Conservation (phyloP, 2,329 filamentous ascomycete genomes). For the Aureobasidium sp. region DNA sequence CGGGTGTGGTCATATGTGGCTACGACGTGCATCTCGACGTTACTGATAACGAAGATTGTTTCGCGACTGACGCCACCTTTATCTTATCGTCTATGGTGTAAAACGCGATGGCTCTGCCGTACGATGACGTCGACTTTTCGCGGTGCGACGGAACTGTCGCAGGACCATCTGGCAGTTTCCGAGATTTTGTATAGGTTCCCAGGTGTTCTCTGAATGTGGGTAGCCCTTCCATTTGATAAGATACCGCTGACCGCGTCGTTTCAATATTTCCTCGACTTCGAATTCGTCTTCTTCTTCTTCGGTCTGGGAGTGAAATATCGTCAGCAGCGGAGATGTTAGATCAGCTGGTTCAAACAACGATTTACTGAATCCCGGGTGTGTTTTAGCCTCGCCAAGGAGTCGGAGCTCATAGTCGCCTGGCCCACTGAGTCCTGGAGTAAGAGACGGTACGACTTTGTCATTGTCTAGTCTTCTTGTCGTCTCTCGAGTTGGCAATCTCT, state of each 20-base stretch:
- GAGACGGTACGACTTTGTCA: conserved; percentile 15
- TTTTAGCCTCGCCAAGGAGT: neutral
- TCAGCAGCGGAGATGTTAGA: neutral
- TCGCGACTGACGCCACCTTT: no score
- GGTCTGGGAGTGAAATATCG: neutral
- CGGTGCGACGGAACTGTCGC: no score
- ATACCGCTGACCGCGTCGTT: neutral
- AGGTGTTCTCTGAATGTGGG: neutral
- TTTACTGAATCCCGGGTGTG: neutral
- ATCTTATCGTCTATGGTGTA: no score
- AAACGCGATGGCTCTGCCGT: no score
- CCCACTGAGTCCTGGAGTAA: conserved; percentile 3
- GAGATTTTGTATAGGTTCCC: neutral
- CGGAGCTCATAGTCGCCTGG: neutral
- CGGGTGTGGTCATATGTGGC: no score
- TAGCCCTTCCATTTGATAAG: conserved; percentile 1
- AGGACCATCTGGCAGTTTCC: neutral
- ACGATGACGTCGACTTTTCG: no score
- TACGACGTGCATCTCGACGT: no score
- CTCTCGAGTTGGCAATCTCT: conserved; percentile 13
- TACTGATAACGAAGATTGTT: no score
- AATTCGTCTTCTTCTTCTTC: neutral
- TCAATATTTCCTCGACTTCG: neutral
- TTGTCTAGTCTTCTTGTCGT: conserved; percentile 15
- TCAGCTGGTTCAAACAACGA: neutral